phyloP scores from a whole-genome alignment of 179 eudicot species.

The Dionaea muscipula region DNA sequence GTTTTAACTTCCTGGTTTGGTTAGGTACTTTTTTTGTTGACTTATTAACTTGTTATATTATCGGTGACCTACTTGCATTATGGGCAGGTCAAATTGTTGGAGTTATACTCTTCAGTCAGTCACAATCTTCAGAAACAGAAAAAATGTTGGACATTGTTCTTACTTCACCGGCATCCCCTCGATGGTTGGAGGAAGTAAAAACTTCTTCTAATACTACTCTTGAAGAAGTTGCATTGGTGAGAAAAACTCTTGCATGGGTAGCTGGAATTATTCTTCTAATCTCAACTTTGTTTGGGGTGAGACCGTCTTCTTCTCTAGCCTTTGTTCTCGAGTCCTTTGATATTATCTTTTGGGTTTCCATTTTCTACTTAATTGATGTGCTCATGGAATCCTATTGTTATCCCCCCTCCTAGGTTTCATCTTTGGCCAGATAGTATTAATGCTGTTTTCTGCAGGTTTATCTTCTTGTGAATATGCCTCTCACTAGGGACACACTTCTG shows the following conservation, averaged over 20 bases:
- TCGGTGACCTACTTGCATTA: not conserved
- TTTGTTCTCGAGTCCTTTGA: not conserved
- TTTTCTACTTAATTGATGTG: slow-evolving; percentile 1
- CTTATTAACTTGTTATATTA: not conserved
- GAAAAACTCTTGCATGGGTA: slow-evolving; percentile 65
- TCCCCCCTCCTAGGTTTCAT: not conserved
- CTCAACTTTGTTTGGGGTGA: slow-evolving; percentile 73
- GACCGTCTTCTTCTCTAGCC: slow-evolving; percentile 9
- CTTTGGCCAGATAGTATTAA: no score
- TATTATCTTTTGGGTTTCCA: not conserved
- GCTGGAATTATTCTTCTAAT: slow-evolving; percentile 66
- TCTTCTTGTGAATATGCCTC: slow-evolving; percentile 60
- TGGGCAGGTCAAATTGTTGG: slow-evolving; percentile 65
- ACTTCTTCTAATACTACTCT: slow-evolving; percentile 16
- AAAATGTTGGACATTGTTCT: slow-evolving; percentile 30
- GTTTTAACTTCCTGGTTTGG: not conserved
- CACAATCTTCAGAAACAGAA: slow-evolving; percentile 25
- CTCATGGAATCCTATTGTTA: no score
- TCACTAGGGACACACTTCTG: slow-evolving; percentile 80
- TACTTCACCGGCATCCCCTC: slow-evolving; percentile 31
- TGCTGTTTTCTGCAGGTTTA: slow-evolving; percentile 38
- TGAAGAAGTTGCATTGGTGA: slow-evolving; percentile 48
- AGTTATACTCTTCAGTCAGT: slow-evolving; percentile 29
- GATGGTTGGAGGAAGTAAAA: slow-evolving; percentile 45
- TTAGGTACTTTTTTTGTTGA: not conserved